A percentile compares a stretch with the other conserved stretches of the same genome.
phyloP scores from a whole-genome alignment of 2,329 filamentous ascomycete genomes.

The Pseudocercospora eumusae region DNA sequence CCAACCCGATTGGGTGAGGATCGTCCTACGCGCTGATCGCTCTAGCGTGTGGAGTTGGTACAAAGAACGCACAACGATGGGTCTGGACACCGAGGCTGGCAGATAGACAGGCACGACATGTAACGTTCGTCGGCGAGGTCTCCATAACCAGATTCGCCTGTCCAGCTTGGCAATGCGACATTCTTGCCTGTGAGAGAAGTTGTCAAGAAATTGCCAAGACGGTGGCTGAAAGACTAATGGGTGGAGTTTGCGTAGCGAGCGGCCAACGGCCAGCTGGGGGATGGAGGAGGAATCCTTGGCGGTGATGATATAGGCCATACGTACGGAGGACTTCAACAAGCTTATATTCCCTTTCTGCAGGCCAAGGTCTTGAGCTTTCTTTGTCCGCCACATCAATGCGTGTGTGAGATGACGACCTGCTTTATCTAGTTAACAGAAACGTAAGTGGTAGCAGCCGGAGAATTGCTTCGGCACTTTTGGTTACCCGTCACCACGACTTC shows the following conservation, averaged over 20 bases:
- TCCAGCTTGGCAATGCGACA: conserved; percentile 19
- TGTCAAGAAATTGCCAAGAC: conserved; percentile 21
- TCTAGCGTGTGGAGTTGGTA: conserved; percentile 1
- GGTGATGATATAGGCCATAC: not conserved
- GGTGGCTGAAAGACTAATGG: conserved; percentile 2
- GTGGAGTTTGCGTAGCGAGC: conserved; percentile 3
- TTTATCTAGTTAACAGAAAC: not conserved
- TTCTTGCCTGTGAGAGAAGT: conserved; percentile 17
- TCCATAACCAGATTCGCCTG: conserved; percentile 9
- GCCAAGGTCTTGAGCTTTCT: conserved; percentile 14
- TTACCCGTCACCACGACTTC: not conserved
- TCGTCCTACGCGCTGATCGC: not conserved
- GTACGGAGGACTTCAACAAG: conserved; percentile 5
- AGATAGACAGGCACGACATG: conserved; percentile 1
- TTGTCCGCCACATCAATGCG: not conserved
- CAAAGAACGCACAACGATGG: not conserved
- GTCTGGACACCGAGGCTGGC: not conserved
- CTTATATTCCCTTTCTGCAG: conserved; percentile 4
- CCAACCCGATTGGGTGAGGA: not conserved
- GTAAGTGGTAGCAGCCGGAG: not conserved
- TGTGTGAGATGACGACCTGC: not conserved
- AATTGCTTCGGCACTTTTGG: not conserved
- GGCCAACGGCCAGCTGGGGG: not conserved
- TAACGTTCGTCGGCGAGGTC: not conserved
- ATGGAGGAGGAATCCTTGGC: conserved; percentile 1